Percentiles rank a stretch among this genome's conserved stretches.
phyloP scores from a whole-genome alignment of 2,329 filamentous ascomycete species.

The Talaromyces albobiverticillius region DNA sequence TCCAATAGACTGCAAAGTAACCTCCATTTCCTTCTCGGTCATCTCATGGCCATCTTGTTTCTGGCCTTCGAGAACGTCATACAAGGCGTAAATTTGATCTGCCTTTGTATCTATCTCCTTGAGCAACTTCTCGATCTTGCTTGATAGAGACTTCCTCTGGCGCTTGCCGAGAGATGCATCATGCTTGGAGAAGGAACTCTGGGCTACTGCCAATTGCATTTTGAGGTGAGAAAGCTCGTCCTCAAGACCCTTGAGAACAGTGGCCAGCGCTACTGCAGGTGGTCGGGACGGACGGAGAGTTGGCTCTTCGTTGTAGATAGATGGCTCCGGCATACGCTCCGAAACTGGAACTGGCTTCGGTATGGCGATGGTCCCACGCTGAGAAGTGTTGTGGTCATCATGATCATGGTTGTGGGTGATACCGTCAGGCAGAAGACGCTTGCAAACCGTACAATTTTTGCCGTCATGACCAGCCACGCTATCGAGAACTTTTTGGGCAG shows the following conservation, averaged over 20 bases:
- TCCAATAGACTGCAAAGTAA: slow-evolving; percentile 55
- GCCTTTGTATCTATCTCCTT: slow-evolving; percentile 68
- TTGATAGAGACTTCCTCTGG: slow-evolving; percentile 60
- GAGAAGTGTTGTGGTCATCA: slow-evolving; percentile 18
- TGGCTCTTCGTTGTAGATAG: slow-evolving; percentile 52
- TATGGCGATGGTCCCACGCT: slow-evolving; percentile 36
- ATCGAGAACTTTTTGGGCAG: slow-evolving; percentile 41
- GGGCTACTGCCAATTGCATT: slow-evolving; percentile 62
- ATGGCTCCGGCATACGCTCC: slow-evolving; percentile 43
- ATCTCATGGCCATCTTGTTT: slow-evolving; percentile 64
- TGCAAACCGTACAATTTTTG: slow-evolving; percentile 57
- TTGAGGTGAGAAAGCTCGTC: slow-evolving; percentile 78
- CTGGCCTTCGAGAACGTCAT: slow-evolving; percentile 80
- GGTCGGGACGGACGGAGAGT: slow-evolving; percentile 63
- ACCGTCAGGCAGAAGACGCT: slow-evolving; percentile 38
- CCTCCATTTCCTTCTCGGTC: slow-evolving; percentile 61
- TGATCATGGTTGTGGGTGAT: slow-evolving; percentile 29
- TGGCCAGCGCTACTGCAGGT: slow-evolving; percentile 70
- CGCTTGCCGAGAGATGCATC: slow-evolving; percentile 66
- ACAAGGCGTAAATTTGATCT: slow-evolving; percentile 76
- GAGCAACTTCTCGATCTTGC: slow-evolving; percentile 60
- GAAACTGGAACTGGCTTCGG: slow-evolving; percentile 52
- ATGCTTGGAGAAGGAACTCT: slow-evolving; percentile 62
- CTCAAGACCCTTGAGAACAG: slow-evolving; percentile 77
- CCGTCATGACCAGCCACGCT: slow-evolving; percentile 48